Evolutionary conservation across 2,329 filamentous ascomycete genomes (phyloP), one percentile per base, ranked within the genome.

Genomic region (Colletotrichum brevisporum): DNA sequence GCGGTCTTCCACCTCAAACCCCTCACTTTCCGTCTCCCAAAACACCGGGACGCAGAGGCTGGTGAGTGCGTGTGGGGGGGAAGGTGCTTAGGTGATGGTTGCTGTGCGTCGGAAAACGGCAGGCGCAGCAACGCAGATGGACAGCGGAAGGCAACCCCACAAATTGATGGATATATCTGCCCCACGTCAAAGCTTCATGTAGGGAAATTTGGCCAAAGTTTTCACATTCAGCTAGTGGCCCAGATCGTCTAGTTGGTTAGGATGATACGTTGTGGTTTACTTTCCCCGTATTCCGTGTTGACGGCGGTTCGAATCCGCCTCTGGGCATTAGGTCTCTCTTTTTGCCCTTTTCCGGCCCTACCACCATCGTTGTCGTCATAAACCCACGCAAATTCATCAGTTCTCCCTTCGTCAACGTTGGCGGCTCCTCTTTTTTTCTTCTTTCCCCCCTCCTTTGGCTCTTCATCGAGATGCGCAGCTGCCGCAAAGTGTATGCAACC

Each of bases 191-290:
- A 50, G 47, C n/a, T 24, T 10, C 2, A 50, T 50, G 8, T 6
- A 10, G 3, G 12, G 2, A 12, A 18, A 2, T 8, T 50, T 10
- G 18, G 2, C n/a, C 18, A 2, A 1, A 1, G 2, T 4, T 2
- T 13, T 18, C 24, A 43, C 6, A 1, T 21, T 6, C 10, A 16
- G 12, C 9, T 36, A 31, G 24, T 62, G 15, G 70, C 70, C 68
- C 67, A 66, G 70, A 71, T 71, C 67, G 70, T 71, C 70, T 71
- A 71, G 70, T 71, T 71, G 70, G 70, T 71, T 71, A 71, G 70
- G 70, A 71, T 71, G 70, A 70, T 70, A 70, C 70, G 68, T 71
- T 71, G 70, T 71, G 70, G 70, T 67, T 51, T 70, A 36, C 60
- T 52, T 64, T 63, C 68, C 60, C 63, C 60, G 56, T 62, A 45